Evolutionary conservation across 257 asterid species (phyloP), one percentile per base, ranked within the genome.

Genomic region (Jasminum sambac): DNA sequence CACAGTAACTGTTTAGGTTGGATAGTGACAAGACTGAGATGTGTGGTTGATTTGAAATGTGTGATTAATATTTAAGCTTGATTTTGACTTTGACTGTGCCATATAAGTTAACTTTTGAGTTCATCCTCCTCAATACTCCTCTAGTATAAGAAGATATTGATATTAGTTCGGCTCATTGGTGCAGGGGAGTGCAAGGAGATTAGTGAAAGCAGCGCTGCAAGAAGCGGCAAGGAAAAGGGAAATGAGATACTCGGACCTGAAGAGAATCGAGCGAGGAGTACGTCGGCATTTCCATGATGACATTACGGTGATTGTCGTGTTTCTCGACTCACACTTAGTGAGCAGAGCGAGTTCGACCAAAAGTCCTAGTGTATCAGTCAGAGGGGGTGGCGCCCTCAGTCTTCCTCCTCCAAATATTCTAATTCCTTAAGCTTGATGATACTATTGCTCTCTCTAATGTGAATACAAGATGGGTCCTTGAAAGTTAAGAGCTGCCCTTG

Each of bases 161-260:
- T 48, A 14, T 48, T 48, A n/a, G 23, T 23, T 66, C 2, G 41
- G 1, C 52, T 55, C 11, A 13, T 34, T 73, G 11, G 3, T 58
- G 72, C 86, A 84, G 88, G 89, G 89, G 72, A 81, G 77, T 72
- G 89, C 89, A 24, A 72, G 78, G 79, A 81, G 86, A 78, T 75
- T 84, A 66, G 84, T 81, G 68, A 84, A 84, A 70, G 76, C 81
- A 74, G 86, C 89, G 52, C 61, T 84, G 40, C 89, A 66, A 74
- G 86, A 79, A 75, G 89, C 89, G 63, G 89, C 89, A 5, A 84
- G 81, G 77, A 84, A 84, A 72, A 79, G 89, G 74, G 89, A 81
- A 64, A 84, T 84, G 89, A 84, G 89, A 63, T 84, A 84, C 72
- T 81, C 89, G 4, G 89, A 84, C 70, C 60, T 84, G 83, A 81